Base-by-base conservation (phyloP, 2,329 filamentous ascomycete genomes). In the Sporothrix variecibatus region DNA sequence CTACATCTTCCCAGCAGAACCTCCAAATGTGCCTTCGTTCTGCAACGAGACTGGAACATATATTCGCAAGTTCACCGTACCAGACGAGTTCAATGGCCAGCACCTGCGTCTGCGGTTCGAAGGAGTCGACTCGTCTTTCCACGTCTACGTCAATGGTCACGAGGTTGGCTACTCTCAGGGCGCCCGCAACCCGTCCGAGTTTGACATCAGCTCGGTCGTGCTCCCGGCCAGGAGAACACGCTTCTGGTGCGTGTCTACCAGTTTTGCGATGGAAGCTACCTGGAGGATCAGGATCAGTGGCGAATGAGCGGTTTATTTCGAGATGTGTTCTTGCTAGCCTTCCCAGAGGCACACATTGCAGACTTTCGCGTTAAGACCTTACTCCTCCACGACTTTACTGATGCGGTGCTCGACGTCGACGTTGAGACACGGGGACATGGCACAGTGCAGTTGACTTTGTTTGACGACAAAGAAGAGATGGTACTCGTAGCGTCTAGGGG, bases 91-190 rank as follows among this genome's bases (percentile, higher is more conserved):
- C 17, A 3, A 51, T 20, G 49, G 49, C 49, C 49, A 51, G 49
- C 49, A 51, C 15, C 49, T 51, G 49, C 49, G 49, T n/a, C 81
- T 94, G 7, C 84, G 91, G 6, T 94, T 93, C 75, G 92, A 94
- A 76, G 92, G 92, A 0, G 91, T 94, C 0, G 92, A 94, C 78
- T 88, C 89, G 53, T 88, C 91, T 0, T 94, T 91, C 76, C 88
- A 91, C 77, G 84, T 93, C 1, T 93, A 88, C 86, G 78, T 94
- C 3, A 94, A 94, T 78, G 91, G 90, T 0, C 81, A 84, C 12
- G 83, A 90, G 65, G 86, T 93, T 9, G 92, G 92, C 1, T 94
- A 94, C 78, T 89, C 88, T 1, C 91, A 94, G 79, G 92, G 92
- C 1, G 89, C 89, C 3, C 85, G 92, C 23, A 93, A 94, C 76